phyloP scores from a whole-genome alignment of 2,329 filamentous ascomycete species.

The Pseudogymnoascus sp. region DNA sequence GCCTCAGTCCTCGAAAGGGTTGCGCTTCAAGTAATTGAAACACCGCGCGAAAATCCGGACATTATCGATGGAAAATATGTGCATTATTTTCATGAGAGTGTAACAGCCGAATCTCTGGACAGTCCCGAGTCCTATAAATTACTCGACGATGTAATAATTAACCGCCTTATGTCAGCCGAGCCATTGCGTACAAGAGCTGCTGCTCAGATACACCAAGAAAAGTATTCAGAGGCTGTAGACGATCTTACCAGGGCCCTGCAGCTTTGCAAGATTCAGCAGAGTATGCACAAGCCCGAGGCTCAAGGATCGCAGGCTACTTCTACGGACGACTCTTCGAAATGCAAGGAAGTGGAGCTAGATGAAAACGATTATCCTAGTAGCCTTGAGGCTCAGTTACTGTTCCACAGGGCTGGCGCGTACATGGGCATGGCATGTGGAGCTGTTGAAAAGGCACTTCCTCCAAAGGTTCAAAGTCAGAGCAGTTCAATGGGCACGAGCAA shows the following conservation, averaged over 20 bases:
- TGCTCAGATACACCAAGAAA: constrained; percentile 66
- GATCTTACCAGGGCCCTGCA: constrained; percentile 63
- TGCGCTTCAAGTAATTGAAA: constrained; percentile 60
- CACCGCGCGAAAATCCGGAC: constrained; percentile 50
- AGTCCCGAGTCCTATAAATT: constrained; percentile 61
- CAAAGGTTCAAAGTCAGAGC: constrained; percentile 12
- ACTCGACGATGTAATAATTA: constrained; percentile 58
- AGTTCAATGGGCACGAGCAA: constrained; percentile 13
- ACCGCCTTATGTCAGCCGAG: constrained; percentile 55
- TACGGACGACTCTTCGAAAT: constrained; percentile 25
- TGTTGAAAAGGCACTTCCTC: constrained; percentile 46
- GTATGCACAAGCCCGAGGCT: constrained; percentile 25
- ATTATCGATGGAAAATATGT: constrained; percentile 70
- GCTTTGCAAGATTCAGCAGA: constrained; percentile 31
- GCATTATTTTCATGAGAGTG: constrained; percentile 91
- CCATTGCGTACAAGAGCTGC: constrained; percentile 65
- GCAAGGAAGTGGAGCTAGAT: constrained; percentile 42
- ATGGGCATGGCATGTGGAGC: constrained; percentile 62
- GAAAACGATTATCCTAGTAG: constrained; percentile 66
- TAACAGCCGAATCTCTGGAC: constrained; percentile 64
- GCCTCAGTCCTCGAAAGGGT: constrained; percentile 71
- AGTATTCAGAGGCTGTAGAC: constrained; percentile 58
- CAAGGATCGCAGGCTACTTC: constrained; percentile 42
- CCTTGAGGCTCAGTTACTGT: constrained; percentile 64
- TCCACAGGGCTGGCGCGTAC: constrained; percentile 67